A percentile compares a stretch with the other conserved stretches of the same genome.
phyloP scores from a whole-genome alignment of 495 filamentous ascomycete species.

The Neurospora pannonica region DNA sequence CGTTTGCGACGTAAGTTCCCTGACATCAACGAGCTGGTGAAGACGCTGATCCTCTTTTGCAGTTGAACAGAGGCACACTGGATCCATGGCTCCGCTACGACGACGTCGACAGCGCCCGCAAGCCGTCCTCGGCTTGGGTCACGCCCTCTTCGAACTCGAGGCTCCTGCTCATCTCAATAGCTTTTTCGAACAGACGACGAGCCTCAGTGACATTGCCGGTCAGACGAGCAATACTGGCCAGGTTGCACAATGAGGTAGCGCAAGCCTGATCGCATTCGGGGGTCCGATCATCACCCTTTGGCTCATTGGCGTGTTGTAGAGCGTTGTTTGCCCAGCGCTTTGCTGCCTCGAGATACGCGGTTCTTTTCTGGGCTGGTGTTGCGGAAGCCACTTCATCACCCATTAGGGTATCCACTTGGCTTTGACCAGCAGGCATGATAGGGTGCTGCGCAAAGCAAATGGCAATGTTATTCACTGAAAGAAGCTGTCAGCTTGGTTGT shows the following conservation, averaged over 20 bases:
- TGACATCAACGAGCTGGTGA: not conserved
- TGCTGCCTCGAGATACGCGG: constrained; percentile 50
- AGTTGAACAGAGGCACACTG: not conserved
- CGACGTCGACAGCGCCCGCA: constrained; percentile 22
- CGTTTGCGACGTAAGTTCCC: not conserved
- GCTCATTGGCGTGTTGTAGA: constrained; percentile 44
- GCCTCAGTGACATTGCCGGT: constrained; percentile 57
- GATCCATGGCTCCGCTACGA: not conserved
- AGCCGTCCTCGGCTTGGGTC: constrained; percentile 45
- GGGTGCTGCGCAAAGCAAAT: constrained; percentile 55
- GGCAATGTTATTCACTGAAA: constrained; percentile 63
- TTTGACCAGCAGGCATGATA: constrained; percentile 26
- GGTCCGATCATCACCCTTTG: constrained; percentile 45
- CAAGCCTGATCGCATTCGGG: constrained; percentile 82
- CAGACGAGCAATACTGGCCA: constrained; percentile 73
- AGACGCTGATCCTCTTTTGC: not conserved
- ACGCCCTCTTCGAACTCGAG: constrained; percentile 58
- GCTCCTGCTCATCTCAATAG: constrained; percentile 49
- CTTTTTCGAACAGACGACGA: constrained; percentile 51
- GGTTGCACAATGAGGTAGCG: constrained; percentile 72
- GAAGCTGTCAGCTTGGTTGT: not conserved
- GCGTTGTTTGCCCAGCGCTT: constrained; percentile 68
- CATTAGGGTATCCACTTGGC: constrained; percentile 22
- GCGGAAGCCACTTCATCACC: constrained; percentile 14
- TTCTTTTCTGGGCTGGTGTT: constrained; percentile 32